Evolutionary conservation across 768 basidiomycete species (phyloP).

Genomic region (Lenzites betulinus): DNA sequence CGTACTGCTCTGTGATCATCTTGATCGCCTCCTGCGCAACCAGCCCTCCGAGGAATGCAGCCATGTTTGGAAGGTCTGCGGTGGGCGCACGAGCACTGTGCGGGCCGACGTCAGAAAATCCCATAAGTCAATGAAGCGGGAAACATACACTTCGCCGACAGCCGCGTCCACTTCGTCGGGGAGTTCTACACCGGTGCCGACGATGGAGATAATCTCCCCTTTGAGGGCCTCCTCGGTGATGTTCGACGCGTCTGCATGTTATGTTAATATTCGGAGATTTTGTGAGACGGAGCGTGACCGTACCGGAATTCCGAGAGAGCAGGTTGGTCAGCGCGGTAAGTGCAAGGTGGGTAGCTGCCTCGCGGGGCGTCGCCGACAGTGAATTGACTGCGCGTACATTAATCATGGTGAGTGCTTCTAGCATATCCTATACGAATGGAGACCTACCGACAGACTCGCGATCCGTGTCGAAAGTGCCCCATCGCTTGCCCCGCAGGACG

Average conservation of each 20-base stretch:
- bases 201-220: slow-evolving; percentile 48
- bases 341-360: slow-evolving; percentile 70
- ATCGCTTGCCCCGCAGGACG: slow-evolving; percentile 62
- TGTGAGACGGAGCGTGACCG: background rate
- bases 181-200: slow-evolving; percentile 51
- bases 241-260: slow-evolving; percentile 25
- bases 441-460: slow-evolving; percentile 51
- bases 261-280: background rate
- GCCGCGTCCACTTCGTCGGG: slow-evolving; percentile 58
- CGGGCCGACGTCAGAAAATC: slow-evolving; percentile 12
- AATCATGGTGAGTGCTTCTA: background rate
- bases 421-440: background rate
- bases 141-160: slow-evolving; percentile 75
- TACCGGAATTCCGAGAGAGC: slow-evolving; percentile 22
- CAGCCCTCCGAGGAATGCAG: slow-evolving; percentile 90
- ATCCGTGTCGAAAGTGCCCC: slow-evolving; percentile 58
- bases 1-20: slow-evolving; percentile 93
- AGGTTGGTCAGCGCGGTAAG: slow-evolving; percentile 58
- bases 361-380: slow-evolving; percentile 44
- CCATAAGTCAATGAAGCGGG: background rate
- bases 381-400: slow-evolving; percentile 7
- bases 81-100: slow-evolving; percentile 74
- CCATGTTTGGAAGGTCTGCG: slow-evolving; percentile 89
- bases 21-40: slow-evolving; percentile 98
- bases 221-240: slow-evolving; percentile 56